A percentile compares a stretch with the other conserved stretches of the same genome.
phyloP scores from a whole-genome alignment of 2,329 filamentous ascomycete genomes.

The Fonsecaea monophora region DNA sequence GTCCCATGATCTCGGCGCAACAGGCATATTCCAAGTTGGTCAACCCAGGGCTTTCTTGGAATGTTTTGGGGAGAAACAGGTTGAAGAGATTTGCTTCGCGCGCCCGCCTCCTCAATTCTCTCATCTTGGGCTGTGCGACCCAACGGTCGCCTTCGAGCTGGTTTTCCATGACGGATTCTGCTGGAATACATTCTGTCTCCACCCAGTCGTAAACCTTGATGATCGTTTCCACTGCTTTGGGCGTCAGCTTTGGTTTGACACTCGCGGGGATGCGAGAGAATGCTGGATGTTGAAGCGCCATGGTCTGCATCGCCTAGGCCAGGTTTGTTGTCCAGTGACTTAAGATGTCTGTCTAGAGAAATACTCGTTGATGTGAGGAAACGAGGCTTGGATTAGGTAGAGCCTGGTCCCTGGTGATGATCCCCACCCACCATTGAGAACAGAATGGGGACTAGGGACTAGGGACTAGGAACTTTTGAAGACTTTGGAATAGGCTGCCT shows the following conservation, averaged over 20 bases:
- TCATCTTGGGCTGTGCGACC: constrained; percentile 73
- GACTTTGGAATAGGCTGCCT: no score
- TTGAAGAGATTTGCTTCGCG: constrained; percentile 82
- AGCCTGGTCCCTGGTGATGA: no score
- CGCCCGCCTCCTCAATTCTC: constrained; percentile 80
- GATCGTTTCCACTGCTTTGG: constrained; percentile 52
- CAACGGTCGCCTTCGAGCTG: constrained; percentile 76
- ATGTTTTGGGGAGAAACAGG: constrained; percentile 86
- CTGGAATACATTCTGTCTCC: constrained; percentile 82
- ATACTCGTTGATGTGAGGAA: no score
- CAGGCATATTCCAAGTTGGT: constrained; percentile 88
- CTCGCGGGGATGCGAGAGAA: no score
- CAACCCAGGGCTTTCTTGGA: constrained; percentile 85
- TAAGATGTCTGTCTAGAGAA: no score
- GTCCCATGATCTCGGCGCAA: constrained; percentile 89
- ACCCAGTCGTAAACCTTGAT: constrained; percentile 78
- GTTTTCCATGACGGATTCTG: constrained; percentile 74
- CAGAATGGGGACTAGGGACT: no score
- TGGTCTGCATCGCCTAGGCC: no score
- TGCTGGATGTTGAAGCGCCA: no score
- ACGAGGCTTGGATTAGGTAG: no score
- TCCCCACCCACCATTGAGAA: no score
- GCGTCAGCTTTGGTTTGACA: not conserved
- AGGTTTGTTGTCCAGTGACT: no score
- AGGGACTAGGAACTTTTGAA: no score